These are phyloP conservation scores for Papiliotrema flavescens DNA, from an alignment of 1,284 basidiomycete species.

Conservation along the genomic window DNA sequence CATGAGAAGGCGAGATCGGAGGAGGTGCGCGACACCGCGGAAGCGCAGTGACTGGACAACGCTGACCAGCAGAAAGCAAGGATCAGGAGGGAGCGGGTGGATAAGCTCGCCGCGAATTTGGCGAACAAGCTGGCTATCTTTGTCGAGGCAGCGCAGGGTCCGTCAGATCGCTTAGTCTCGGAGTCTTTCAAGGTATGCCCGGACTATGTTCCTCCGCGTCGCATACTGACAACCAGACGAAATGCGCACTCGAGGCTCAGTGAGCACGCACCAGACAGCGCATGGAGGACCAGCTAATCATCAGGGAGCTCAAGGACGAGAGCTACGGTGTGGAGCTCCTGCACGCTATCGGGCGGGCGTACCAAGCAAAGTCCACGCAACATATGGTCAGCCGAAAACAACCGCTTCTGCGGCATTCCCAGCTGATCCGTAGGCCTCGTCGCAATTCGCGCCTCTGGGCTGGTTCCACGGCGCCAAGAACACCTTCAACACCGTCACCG, in stretches of 20 bases:
- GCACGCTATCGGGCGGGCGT: constrained; percentile 87
- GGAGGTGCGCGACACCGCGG: constrained; percentile 42
- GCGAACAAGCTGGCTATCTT: constrained; percentile 86
- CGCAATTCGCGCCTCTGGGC: constrained; percentile 51
- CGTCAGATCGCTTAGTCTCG: constrained; percentile 62
- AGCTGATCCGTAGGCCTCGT: constrained; percentile 57
- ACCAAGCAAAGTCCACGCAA: constrained; percentile 70
- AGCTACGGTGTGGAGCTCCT: constrained; percentile 91
- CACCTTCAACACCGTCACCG: constrained; percentile 88
- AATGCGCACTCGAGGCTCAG: constrained; percentile 79
- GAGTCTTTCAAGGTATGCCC: constrained; percentile 45
- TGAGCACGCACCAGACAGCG: constrained; percentile 45
- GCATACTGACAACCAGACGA: constrained; percentile 50
- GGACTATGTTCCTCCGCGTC: background rate
- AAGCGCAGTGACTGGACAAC: background rate
- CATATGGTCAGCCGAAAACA: constrained; percentile 26
- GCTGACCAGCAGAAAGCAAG: constrained; percentile 63
- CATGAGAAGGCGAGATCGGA: constrained; percentile 70
- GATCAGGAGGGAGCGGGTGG: constrained; percentile 71
- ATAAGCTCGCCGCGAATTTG: constrained; percentile 77
- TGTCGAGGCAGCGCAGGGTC: constrained; percentile 77
- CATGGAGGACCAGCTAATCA: constrained; percentile 1
- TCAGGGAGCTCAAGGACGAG: constrained; percentile 77
- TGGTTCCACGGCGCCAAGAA: constrained; percentile 94
- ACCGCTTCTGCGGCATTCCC: background rate